A percentile compares a stretch with the other conserved stretches of the same genome.
Conservation (phyloP, 352 stramenopile genomes). For the Pythium monospermum region DNA sequence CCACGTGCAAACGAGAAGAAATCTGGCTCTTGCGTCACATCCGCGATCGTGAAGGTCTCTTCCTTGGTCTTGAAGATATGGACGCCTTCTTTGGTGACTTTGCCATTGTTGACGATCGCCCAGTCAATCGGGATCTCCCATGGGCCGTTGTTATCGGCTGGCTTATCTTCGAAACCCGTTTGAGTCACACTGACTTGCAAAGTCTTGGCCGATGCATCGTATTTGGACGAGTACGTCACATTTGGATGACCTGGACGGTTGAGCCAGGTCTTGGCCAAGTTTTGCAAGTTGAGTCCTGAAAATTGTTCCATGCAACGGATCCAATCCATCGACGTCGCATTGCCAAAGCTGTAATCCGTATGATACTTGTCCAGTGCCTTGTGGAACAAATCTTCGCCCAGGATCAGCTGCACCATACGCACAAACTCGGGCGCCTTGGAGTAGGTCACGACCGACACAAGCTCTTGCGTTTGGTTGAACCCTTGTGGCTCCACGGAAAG, state of each 20-base stretch:
- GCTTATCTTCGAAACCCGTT: conserved; percentile 67
- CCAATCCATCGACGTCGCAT: conserved; percentile 72
- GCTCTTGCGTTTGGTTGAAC: conserved; percentile 77
- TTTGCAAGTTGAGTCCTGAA: conserved; percentile 53
- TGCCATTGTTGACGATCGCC: conserved; percentile 62
- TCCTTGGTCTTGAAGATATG: conserved; percentile 60
- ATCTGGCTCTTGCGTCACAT: conserved; percentile 48
- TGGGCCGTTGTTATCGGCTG: conserved; percentile 56
- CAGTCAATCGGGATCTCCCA: conserved; percentile 79
- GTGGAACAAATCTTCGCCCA: conserved; percentile 63
- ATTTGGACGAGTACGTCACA: conserved; percentile 56
- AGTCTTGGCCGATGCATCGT: conserved; percentile 42
- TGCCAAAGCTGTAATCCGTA: conserved; percentile 66
- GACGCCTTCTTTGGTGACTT: conserved; percentile 50
- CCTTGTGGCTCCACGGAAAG: conserved; percentile 65
- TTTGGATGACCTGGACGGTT: conserved; percentile 63
- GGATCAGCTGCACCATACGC: conserved; percentile 68
- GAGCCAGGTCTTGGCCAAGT: conserved; percentile 67
- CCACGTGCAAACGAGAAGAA: conserved; percentile 69
- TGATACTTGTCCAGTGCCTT: conserved; percentile 76
- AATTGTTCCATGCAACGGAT: conserved; percentile 77
- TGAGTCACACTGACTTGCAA: conserved; percentile 59
- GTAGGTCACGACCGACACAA: conserved; percentile 76
- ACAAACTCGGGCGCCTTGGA: conserved; percentile 77
- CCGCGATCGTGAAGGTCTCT: conserved; percentile 42